Evolutionary conservation across 768 basidiomycete genomes (phyloP).

Genomic region (Termitomyces sp.): DNA sequence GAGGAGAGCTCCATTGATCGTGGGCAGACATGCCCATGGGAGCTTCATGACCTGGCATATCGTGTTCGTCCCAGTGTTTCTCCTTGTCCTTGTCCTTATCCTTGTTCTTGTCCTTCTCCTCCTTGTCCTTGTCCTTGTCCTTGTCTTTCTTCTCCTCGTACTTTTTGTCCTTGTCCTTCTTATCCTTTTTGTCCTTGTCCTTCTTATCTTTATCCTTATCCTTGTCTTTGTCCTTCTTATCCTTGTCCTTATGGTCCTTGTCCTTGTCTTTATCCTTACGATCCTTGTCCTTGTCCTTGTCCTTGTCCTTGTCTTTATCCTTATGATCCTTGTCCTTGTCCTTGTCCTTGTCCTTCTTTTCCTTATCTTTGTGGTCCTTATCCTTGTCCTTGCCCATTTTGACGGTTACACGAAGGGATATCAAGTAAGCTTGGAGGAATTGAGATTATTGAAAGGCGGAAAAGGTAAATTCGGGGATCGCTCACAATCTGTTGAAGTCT

Average conservation of each 20-base stretch:
- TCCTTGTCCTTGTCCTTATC: slow-evolving; percentile 19
- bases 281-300: slow-evolving; percentile 23
- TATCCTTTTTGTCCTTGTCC: slow-evolving; percentile 15
- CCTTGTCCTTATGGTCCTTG: slow-evolving; percentile 19
- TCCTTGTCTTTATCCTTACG: slow-evolving; percentile 22
- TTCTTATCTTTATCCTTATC: slow-evolving; percentile 16
- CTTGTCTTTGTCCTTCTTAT: slow-evolving; percentile 11
- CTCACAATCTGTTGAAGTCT: not conserved
- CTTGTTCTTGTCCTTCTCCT: slow-evolving; percentile 15
- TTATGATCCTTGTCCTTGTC: slow-evolving; percentile 16
- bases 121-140: slow-evolving; percentile 15
- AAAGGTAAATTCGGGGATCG: not conserved
- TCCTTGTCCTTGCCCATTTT: slow-evolving; percentile 10
- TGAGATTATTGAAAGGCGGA: not conserved
- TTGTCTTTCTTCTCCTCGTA: slow-evolving; percentile 13
- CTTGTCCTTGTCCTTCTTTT: slow-evolving; percentile 22
- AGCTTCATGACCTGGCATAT: not conserved
- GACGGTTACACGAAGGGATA: not conserved
- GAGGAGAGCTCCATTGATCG: slow-evolving; percentile 16
- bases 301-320: slow-evolving; percentile 19
- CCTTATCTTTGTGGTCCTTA: slow-evolving; percentile 20
- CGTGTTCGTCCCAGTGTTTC: slow-evolving; percentile 6
- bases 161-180: slow-evolving; percentile 20
- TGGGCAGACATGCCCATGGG: not conserved
- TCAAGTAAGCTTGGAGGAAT: not conserved